Evolutionary conservation across 179 eudicot genomes (phyloP), one percentile per base, ranked within the genome.

Genomic region (Silene noctiflora): DNA sequence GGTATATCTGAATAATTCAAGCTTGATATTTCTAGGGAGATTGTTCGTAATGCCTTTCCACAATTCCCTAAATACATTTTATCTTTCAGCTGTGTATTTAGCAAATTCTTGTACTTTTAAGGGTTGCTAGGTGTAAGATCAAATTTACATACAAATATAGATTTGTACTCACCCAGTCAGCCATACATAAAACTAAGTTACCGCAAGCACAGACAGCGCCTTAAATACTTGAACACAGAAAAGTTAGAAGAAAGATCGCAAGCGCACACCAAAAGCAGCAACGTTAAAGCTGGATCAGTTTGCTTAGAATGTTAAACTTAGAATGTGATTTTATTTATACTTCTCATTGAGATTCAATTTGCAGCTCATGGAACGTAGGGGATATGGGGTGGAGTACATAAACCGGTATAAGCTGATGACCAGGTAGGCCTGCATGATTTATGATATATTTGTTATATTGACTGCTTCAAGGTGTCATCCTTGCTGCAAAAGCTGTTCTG

Each of bases 381-480:
- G 96, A 76, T 95, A 88, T 79, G 97, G 97, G 3, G 90, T 91
- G 84, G 97, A 93, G 83, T 95, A 95, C 78, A 93, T 91, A 80
- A 93, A 89, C 74, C 94, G 97, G 78, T 95, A 95, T 65, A 95
- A 88, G 87, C 89, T 95, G 97, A 95, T 95, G 96, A 95, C 99
- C 82, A 93, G 97, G 99, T 92, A 73, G 81, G 85, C 62, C 16
- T 56, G 60, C 46, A 51, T 3, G 35, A 22, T 17, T 20, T 72
- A 46, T 76, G 35, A 61, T 73, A 69, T 63, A 71, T 39, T 59
- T 69, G 16, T 53, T 74, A 68, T 0, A 3, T 19, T 4, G 19
- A 67, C 6, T 68, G 16, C 59, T 7, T 69, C 22, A 60, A 42
- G 46, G 46, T 9, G 46, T 42, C 46, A 9, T 42, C 46, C 42